Percentiles rank a stretch among this genome's conserved stretches.
These are phyloP conservation scores for Discostella stelligeroides DNA, from an alignment of 108 stramenopile species.

Conservation along the genomic window DNA sequence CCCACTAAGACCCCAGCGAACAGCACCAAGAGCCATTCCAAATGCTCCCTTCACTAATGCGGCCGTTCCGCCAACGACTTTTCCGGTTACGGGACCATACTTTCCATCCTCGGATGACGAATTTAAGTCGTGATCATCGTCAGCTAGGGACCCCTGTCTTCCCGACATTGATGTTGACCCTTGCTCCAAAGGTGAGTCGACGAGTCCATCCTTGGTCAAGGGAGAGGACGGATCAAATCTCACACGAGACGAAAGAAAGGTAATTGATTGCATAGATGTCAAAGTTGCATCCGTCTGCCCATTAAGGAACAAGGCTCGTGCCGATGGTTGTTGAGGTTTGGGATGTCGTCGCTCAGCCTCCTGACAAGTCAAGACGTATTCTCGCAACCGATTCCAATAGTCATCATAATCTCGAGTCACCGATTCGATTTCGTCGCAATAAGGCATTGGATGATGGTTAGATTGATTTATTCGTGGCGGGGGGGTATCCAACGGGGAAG, in stretches of 20 bases:
- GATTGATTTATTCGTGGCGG: slow-evolving; percentile 18
- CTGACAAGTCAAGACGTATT: slow-evolving; percentile 5
- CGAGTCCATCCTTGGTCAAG: slow-evolving; percentile 7
- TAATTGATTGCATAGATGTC: slow-evolving; percentile 19
- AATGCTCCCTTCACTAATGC: slow-evolving; percentile 60
- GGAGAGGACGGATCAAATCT: slow-evolving; percentile 16
- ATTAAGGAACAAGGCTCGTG: slow-evolving; percentile 28
- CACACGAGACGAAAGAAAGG: slow-evolving; percentile 32
- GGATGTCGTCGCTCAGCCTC: not conserved
- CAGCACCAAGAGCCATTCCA: slow-evolving; percentile 52
- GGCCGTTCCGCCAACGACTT: slow-evolving; percentile 55
- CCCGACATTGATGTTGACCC: slow-evolving; percentile 7
- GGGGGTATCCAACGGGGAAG: slow-evolving; percentile 47
- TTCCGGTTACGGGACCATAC: slow-evolving; percentile 36
- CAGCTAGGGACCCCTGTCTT: slow-evolving; percentile 2
- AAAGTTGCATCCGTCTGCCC: slow-evolving; percentile 2
- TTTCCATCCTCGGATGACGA: slow-evolving; percentile 30
- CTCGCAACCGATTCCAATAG: slow-evolving; percentile 33
- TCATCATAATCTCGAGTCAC: slow-evolving; percentile 9
- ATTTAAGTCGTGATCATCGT: slow-evolving; percentile 5
- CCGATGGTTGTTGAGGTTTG: slow-evolving; percentile 7
- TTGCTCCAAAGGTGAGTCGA: not conserved
- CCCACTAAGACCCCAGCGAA: slow-evolving; percentile 57
- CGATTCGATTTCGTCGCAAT: slow-evolving; percentile 16
- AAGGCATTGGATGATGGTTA: not conserved